phyloP scores from a whole-genome alignment of 768 basidiomycete species.

The Termitomyces sp. region DNA sequence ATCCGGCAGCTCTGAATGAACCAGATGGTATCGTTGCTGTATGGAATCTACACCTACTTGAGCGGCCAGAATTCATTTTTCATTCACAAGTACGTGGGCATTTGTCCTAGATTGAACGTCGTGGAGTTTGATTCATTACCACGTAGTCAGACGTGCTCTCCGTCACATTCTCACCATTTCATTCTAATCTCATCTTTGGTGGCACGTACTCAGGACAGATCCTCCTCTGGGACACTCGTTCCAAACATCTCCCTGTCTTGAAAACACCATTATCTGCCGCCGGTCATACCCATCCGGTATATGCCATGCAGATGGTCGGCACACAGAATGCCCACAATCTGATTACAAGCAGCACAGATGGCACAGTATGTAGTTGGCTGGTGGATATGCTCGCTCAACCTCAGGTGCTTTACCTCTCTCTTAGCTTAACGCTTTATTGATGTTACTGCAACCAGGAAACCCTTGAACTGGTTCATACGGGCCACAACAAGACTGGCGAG shows the following conservation, averaged over 20 bases:
- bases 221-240: conserved; percentile 95
- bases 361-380: conserved; percentile 95
- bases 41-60: conserved; percentile 94
- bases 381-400: conserved; percentile 99
- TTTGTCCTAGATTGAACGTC: not conserved
- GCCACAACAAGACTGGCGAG: conserved; percentile 95
- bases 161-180: conserved; percentile 95
- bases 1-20: conserved; percentile 87
- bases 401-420: conserved; percentile 49
- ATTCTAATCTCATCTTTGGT: conserved; percentile 94
- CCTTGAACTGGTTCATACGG: conserved; percentile 80
- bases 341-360: conserved; percentile 95
- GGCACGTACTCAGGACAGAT: conserved; percentile 99
- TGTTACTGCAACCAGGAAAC: conserved; percentile 63
- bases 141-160: conserved; percentile 93
- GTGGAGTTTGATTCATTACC: conserved; percentile 10
- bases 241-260: conserved; percentile 91
- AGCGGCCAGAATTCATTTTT: conserved; percentile 96
- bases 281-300: conserved; percentile 98
- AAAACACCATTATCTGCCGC: conserved; percentile 96
- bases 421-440: not conserved
- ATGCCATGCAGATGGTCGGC: conserved; percentile 97
- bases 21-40: conserved; percentile 96
- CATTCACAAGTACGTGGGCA: conserved; percentile 81
- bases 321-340: conserved; percentile 98